These are phyloP conservation scores for Leavenworthia alabamica DNA, from an alignment of 345 rosid species.

Conservation along the genomic window DNA sequence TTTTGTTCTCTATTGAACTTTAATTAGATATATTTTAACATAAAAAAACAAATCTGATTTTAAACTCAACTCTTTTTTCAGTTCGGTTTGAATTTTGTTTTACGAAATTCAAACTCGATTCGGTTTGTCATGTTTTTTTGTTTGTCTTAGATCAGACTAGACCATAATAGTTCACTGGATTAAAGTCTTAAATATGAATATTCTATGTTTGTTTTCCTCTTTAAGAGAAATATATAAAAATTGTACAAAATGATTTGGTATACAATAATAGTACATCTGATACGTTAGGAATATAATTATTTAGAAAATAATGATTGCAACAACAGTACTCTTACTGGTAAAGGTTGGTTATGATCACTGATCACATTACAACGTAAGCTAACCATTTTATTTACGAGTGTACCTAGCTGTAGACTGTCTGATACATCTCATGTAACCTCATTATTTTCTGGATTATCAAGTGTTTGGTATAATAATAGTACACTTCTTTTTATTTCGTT, in stretches of 20 bases:
- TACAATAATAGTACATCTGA: constrained; percentile 12
- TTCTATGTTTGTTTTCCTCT: background rate
- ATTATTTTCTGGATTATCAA: constrained; percentile 22
- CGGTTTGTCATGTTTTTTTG: background rate
- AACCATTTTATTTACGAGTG: constrained; percentile 11
- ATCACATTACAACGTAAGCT: constrained; percentile 33
- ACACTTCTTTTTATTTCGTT: constrained; percentile 4
- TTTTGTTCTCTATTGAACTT: background rate
- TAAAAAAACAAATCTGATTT: background rate
- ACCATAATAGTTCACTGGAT: background rate
- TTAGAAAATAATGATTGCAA: constrained; percentile 22
- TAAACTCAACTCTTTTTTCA: background rate
- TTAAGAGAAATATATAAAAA: background rate
- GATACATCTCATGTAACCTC: constrained; percentile 29
- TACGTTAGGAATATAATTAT: constrained; percentile 6
- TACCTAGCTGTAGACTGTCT: constrained; percentile 28
- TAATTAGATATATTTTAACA: too few species aligned
- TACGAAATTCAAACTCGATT: background rate
- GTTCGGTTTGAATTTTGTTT: background rate
- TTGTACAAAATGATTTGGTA: constrained; percentile 12
- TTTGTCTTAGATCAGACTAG: background rate
- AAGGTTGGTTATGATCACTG: constrained; percentile 30
- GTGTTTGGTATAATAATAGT: constrained; percentile 19
- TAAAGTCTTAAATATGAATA: background rate
- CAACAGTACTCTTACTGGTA: constrained; percentile 22